Evolutionary conservation across 768 basidiomycete genomes (phyloP), one percentile per base, ranked within the genome.

Genomic region (Sutorius australiensis): DNA sequence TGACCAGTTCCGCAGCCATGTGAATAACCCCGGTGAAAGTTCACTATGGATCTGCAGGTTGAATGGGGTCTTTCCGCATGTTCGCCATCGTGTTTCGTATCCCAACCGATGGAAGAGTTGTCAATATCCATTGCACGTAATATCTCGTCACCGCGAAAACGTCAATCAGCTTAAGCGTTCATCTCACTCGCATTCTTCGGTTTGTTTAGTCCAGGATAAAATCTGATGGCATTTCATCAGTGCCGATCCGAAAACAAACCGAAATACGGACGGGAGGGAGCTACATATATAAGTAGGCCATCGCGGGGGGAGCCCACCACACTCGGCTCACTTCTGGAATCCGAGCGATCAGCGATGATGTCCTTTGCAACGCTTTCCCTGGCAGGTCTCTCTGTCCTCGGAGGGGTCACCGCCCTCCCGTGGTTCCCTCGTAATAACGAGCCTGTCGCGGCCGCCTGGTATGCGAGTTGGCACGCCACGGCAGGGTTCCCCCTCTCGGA

Each of bases 391-490:
- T 58, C 48, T 33, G 14, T 53, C 19, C 17, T 51, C 13, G 45
- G 19, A 11, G 17, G 17, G 14, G 51, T 14, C n/a, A 24, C 44
- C 37, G 39, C 55, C 28, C 6, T 48, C 41, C n/a, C 17, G 14
- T 14, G 16, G 24, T 11, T 33, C 0, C 16, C 16, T 11, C 6
- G 27, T 6, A 2, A 24, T 3, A 16, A 44, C 3, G 21, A 16
- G 1, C 46, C 48, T 47, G 72, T 84, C 7, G 80, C 80, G 2
- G 69, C 77, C 16, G 74, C 80, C 9, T 89, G 84, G 84, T 88
- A 80, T 58, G 78, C 84, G n/a, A 80, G 81, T 38, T 89, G 79
- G 78, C 82, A 87, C 63, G 75, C 79, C 13, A 67, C 65, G 6
- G 61, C 69, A 16, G 74, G 75, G 1, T 84, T 82, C 59, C 74